Evolutionary conservation across 345 rosid species (phyloP).

Genomic region (Brassica cretica): DNA sequence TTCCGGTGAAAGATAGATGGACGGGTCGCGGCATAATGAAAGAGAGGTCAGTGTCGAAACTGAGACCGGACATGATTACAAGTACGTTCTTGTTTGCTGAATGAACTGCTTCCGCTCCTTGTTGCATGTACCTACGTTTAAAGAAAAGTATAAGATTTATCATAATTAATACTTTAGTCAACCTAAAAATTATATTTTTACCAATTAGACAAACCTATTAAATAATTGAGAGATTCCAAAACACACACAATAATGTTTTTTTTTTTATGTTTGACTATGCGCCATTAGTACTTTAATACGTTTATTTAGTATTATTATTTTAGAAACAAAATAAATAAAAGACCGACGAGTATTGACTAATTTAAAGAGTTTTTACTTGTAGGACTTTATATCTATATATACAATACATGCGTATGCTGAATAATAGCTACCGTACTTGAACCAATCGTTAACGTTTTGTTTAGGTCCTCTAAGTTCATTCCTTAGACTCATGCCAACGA

Average conservation of each 20-base stretch:
- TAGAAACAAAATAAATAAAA: too few species aligned
- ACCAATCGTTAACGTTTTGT: slow-evolving; percentile 83
- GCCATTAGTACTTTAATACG: too few species aligned
- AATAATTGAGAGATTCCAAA: too few species aligned
- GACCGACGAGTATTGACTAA: too few species aligned
- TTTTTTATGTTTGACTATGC: too few species aligned
- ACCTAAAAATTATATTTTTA: too few species aligned
- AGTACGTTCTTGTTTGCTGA: slow-evolving; percentile 81
- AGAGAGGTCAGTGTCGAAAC: slow-evolving; percentile 67
- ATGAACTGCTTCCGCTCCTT: slow-evolving; percentile 92
- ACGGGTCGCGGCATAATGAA: slow-evolving; percentile 52
- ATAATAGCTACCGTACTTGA: slow-evolving; percentile 52
- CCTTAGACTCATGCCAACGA: slow-evolving; percentile 90
- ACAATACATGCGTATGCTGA: not conserved
- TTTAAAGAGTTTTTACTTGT: not conserved
- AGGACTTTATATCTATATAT: not conserved
- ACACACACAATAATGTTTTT: too few species aligned
- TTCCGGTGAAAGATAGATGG: slow-evolving; percentile 55
- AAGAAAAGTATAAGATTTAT: not conserved
- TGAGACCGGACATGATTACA: slow-evolving; percentile 83
- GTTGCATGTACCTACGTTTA: slow-evolving; percentile 61
- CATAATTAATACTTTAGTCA: not conserved
- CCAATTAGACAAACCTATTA: too few species aligned
- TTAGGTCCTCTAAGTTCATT: slow-evolving; percentile 88
- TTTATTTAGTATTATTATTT: too few species aligned